Evolutionary conservation across 495 filamentous ascomycete species (phyloP).

Genomic region (Hypoxylon lenormandii): DNA sequence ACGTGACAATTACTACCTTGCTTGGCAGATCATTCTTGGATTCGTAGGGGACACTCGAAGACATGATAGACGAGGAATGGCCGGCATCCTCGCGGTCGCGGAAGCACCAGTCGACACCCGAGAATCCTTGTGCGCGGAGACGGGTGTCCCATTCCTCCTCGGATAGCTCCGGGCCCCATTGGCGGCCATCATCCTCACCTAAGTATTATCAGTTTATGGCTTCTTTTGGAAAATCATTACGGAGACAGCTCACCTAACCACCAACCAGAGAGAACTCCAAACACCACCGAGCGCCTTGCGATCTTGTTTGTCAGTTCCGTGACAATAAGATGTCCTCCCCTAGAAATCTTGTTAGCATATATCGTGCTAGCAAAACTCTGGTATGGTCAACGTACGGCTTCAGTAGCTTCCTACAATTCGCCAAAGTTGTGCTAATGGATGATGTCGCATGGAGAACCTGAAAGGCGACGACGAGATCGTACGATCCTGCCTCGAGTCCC

Average conservation of each 20-base stretch:
- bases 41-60: slow-evolving; percentile 37
- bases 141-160: slow-evolving; percentile 46
- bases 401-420: slow-evolving; percentile 52
- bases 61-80: slow-evolving; percentile 45
- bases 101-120: slow-evolving; percentile 43
- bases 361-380: background rate
- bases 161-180: slow-evolving; percentile 46
- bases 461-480: slow-evolving; percentile 66
- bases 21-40: slow-evolving; percentile 25
- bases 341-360: slow-evolving; percentile 6
- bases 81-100: slow-evolving; percentile 47
- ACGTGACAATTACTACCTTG: slow-evolving; percentile 44
- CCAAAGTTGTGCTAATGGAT: slow-evolving; percentile 50
- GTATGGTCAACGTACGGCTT: slow-evolving; percentile 41
- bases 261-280: slow-evolving; percentile 49
- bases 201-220: background rate
- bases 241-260: slow-evolving; percentile 34
- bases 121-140: slow-evolving; percentile 42
- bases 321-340: slow-evolving; percentile 55
- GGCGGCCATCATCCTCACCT: slow-evolving; percentile 42
- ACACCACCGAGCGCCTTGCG: slow-evolving; percentile 45
- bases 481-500: slow-evolving; percentile 59
- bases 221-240: background rate
- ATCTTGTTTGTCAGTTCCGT: slow-evolving; percentile 54
- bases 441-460: slow-evolving; percentile 64